Evolutionary conservation across 2,329 filamentous ascomycete genomes (phyloP), one percentile per base, ranked within the genome.

Genomic region (Microcera coccophila): DNA sequence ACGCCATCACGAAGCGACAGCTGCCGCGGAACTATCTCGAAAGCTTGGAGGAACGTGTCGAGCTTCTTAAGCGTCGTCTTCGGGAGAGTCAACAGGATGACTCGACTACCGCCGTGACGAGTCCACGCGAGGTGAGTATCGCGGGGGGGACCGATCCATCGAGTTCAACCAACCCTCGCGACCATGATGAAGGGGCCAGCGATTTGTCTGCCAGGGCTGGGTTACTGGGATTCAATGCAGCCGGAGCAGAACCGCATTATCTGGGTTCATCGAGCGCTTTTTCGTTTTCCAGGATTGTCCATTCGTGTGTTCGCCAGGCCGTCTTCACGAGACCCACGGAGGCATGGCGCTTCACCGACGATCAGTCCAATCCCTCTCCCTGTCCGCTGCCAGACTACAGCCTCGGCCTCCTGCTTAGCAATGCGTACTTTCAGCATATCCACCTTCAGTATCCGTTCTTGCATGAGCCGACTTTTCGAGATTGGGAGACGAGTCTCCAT

Each of bases 361-460:
- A 7, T 12, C 16, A 24, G 17, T 28, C 29, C 11, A 18, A 14
- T 3, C 24, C 34, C 14, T 28, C 39, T 32, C 47, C 47, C 5
- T 46, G 43, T 9, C 20, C 42, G 1, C 19, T 49, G 2, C 47
- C 47, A 12, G 43, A 49, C 22, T 41, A 46, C 9, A 22, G 38
- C 8, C 35, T 29, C 3, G 47, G 43, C 2, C 15, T 44, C 5
- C 38, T 22, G 26, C 40, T 59, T 2, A 56, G 54, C 29, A 41
- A 56, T 31, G 64, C 65, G 3, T 68, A 65, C 41, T 68, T 68
- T 39, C 48, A 62, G 22, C 63, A 65, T 17, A 63, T 68, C 10
- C 64, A 68, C 31, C 49, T 61, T 1, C 64, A 68, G 37, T 68
- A 66, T 36, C 64, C 64, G 0, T 67, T 68, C 38, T 48, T 68